phyloP scores from a whole-genome alignment of 2,329 filamentous ascomycete genomes.

The Coleophoma eucalyptorum region DNA sequence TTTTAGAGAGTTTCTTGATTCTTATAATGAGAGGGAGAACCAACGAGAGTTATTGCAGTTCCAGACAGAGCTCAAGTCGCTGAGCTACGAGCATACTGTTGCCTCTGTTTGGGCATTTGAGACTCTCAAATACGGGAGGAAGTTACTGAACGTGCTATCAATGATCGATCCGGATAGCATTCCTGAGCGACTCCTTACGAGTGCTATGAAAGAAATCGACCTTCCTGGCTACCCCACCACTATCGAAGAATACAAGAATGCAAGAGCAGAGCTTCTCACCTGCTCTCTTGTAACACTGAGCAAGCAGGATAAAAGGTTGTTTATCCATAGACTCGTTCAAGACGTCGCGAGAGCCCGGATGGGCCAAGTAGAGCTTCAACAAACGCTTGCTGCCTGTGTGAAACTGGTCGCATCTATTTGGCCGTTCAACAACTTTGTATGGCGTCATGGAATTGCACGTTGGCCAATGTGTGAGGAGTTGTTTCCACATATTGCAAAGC shows the following conservation, averaged over 20 bases:
- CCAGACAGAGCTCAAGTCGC: not conserved
- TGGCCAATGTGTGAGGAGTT: conserved; percentile 21
- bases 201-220: conserved; percentile 1
- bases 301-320: conserved; percentile 15
- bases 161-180: conserved; percentile 22
- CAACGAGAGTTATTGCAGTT: not conserved
- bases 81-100: conserved; percentile 9
- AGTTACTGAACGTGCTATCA: conserved; percentile 13
- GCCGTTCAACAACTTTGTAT: conserved; percentile 12
- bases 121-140: conserved; percentile 6
- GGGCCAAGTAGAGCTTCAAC: conserved; percentile 6
- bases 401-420: conserved; percentile 12
- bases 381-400: conserved; percentile 11
- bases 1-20: conserved; percentile 1
- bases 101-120: conserved; percentile 17
- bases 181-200: conserved; percentile 12
- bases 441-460: conserved; percentile 13
- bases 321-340: conserved; percentile 23
- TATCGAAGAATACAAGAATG: conserved; percentile 13
- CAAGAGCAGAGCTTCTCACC: conserved; percentile 19
- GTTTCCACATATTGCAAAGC: conserved; percentile 21
- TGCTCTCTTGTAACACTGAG: conserved; percentile 21
- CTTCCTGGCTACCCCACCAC: conserved; percentile 10
- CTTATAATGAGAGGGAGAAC: conserved; percentile 3
- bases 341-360: conserved; percentile 19